Evolutionary conservation across 2,329 filamentous ascomycete genomes (phyloP), one percentile per base, ranked within the genome.

Genomic region (Botrytis pseudocinerea): DNA sequence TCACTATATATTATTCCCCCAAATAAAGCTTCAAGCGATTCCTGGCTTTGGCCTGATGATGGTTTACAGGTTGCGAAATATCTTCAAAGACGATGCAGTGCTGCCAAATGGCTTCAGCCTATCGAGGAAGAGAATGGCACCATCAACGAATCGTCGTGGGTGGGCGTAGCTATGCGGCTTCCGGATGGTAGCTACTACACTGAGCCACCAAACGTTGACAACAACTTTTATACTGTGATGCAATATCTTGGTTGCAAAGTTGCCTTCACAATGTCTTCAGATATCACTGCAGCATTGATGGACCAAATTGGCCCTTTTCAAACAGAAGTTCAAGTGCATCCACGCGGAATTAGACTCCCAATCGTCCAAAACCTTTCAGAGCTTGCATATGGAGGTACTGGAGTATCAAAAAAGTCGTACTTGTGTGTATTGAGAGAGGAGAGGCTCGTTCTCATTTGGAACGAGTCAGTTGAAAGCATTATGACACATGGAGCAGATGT

Each of bases 311-410:
- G 65, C 14, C 76, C 76, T 32, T 75, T 74, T 57, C 76, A 77
- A 54, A 74, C 73, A 4, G 76, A 76, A 46, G n/a, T 77, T 2
- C 68, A 72, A 51, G 70, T 77, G 8, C 60, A 73, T 7, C 71
- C 73, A 2, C 71, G 69, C 59, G 74, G 74, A 7, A 66, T 75
- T 28, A 76, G 61, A 64, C 71, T 77, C 32, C 70, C 71, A 46
- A 84, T 87, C 57, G 83, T 82, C 20, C 83, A 85, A 70, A 87
- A 87, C 9, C 81, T 89, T 25, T 82, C 84, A 71, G 87, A 88
- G 77, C 84, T 88, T 59, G 82, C 83, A 10, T 64, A 62, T 20
- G 71, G 62, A n/a, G 62, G 54, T 12, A 63, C 72, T 18, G 46
- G 25, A 16, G 68, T 74, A 10, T 73, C 66, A 20, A 74, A 70